Evolutionary conservation across 73 alveolate genomes (phyloP).

Genomic region (Paramecium biaurelia): DNA sequence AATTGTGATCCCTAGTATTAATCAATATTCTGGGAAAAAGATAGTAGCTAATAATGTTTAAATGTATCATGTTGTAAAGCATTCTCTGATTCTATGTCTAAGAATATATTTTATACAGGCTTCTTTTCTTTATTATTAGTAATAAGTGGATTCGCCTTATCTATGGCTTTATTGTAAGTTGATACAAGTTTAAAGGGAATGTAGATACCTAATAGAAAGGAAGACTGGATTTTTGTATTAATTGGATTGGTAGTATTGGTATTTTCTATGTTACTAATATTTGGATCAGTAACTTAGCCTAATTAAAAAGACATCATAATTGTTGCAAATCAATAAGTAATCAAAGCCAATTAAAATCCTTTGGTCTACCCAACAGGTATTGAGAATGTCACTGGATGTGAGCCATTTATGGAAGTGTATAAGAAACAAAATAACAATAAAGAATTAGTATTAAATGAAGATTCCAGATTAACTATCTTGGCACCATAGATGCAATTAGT

Average conservation of each 20-base stretch:
- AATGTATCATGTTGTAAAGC: slow-evolving; percentile 4
- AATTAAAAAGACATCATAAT: neutral
- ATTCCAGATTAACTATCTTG: neutral
- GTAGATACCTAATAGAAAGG: neutral
- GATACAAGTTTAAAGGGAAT: neutral
- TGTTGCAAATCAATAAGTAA: neutral
- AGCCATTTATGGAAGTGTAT: neutral
- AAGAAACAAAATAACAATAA: neutral
- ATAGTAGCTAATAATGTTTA: neutral
- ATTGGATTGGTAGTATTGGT: neutral
- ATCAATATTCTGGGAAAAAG: neutral
- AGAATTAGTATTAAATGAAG: neutral
- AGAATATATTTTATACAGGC: neutral
- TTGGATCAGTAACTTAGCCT: neutral
- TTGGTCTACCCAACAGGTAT: neutral
- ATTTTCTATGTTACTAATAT: neutral
- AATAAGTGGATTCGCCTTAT: neutral
- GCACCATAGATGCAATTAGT: neutral
- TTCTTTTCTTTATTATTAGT: neutral
- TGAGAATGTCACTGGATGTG: neutral
- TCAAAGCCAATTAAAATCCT: neutral
- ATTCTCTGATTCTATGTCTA: neutral
- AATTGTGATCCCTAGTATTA: neutral
- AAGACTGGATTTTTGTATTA: neutral
- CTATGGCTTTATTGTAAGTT: neutral